A percentile compares a stretch with the other conserved stretches of the same genome.
phyloP scores from a whole-genome alignment of 257 asterid species.

The Jacaranda copaia region DNA sequence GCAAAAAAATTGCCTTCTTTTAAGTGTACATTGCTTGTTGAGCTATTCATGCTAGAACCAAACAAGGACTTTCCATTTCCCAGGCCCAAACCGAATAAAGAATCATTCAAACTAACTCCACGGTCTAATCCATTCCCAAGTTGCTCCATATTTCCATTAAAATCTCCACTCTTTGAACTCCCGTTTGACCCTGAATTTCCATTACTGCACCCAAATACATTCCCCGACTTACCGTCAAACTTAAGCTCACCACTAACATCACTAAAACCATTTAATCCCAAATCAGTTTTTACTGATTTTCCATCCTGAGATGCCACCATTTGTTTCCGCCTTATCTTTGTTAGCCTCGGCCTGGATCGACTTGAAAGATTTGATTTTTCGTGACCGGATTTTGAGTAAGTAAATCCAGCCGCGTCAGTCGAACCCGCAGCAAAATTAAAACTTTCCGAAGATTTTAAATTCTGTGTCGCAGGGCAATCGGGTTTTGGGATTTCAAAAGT shows the following conservation, averaged over 20 bases:
- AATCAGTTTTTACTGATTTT: slow-evolving; percentile 39
- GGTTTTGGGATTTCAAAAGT: slow-evolving; percentile 42
- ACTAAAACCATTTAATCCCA: slow-evolving; percentile 46
- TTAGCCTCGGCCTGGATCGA: slow-evolving; percentile 63
- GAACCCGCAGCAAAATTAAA: slow-evolving; percentile 41
- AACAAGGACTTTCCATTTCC: slow-evolving; percentile 37
- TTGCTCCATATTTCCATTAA: slow-evolving; percentile 28
- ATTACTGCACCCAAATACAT: slow-evolving; percentile 35
- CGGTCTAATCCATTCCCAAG: slow-evolving; percentile 33
- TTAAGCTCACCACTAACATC: slow-evolving; percentile 36
- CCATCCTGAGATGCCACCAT: slow-evolving; percentile 36
- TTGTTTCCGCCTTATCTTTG: slow-evolving; percentile 61
- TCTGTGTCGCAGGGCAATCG: slow-evolving; percentile 26
- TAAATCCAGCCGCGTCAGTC: slow-evolving; percentile 40
- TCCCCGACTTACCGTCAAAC: slow-evolving; percentile 33
- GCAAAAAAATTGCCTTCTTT: slow-evolving; percentile 35
- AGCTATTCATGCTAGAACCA: slow-evolving; percentile 35
- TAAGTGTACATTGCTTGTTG: slow-evolving; percentile 17
- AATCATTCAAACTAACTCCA: slow-evolving; percentile 38
- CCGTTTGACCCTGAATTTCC: slow-evolving; percentile 34
- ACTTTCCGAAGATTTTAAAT: slow-evolving; percentile 29
- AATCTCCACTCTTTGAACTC: slow-evolving; percentile 32
- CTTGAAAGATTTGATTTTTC: slow-evolving; percentile 43
- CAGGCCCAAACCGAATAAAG: slow-evolving; percentile 28
- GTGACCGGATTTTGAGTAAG: slow-evolving; percentile 37